Evolutionary conservation across 129 eudicot species (phyloP).

Genomic region (Centrapalus pauciflorus): DNA sequence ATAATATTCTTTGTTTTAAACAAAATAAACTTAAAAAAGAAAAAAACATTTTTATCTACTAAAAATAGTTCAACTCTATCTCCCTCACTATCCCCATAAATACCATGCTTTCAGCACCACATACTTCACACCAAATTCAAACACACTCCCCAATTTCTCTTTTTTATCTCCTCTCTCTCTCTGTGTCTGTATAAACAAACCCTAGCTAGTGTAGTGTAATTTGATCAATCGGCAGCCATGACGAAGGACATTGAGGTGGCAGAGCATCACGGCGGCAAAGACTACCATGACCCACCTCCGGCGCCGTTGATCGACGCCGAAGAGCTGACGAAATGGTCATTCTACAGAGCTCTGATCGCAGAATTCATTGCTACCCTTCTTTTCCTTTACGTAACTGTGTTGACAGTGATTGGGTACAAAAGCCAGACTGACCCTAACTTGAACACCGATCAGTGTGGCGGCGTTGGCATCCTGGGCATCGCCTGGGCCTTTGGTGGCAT

Average conservation of each 20-base stretch:
- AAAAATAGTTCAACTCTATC: slow-evolving; percentile 16
- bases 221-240: background rate
- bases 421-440: slow-evolving; percentile 28
- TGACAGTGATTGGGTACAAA: slow-evolving; percentile 82
- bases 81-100: slow-evolving; percentile 26
- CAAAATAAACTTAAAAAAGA: background rate
- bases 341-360: slow-evolving; percentile 73
- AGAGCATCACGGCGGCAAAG: slow-evolving; percentile 58
- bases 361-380: slow-evolving; percentile 79
- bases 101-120: slow-evolving; percentile 35
- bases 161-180: background rate
- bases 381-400: slow-evolving; percentile 68
- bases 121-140: slow-evolving; percentile 25
- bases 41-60: background rate
- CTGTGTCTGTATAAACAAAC: background rate
- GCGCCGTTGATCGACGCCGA: slow-evolving; percentile 52
- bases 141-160: too few species aligned
- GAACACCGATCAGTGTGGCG: slow-evolving; percentile 61
- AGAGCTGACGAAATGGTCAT: slow-evolving; percentile 75
- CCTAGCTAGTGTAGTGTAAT: background rate
- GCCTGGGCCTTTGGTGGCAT: slow-evolving; percentile 99
- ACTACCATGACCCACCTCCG: slow-evolving; percentile 97
- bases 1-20: background rate
- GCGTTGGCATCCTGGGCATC: slow-evolving; percentile 90
- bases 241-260: slow-evolving; percentile 55